Base-by-base conservation (phyloP, 1,284 basidiomycete genomes). In the Irpex sp. region DNA sequence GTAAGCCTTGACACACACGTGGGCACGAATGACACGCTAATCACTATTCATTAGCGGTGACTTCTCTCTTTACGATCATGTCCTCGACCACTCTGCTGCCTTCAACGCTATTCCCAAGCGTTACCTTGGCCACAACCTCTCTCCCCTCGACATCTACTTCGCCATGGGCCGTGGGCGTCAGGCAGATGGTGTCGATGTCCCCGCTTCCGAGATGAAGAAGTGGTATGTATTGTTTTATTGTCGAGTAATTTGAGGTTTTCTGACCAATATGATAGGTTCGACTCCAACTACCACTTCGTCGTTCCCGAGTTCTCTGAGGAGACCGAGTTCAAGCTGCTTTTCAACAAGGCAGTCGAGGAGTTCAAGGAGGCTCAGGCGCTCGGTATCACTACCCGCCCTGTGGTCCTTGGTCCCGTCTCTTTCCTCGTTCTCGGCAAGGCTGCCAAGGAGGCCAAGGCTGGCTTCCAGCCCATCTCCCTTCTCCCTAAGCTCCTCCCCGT, bases 241-340 rank as follows among this genome's bases (percentile, higher is more conserved):
- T 26, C 53, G 35, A 35, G 31, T 7, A 2, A 5, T 21, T 55
- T 9, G n/a, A 33, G 15, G 57, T 55, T 37, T 57, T 17, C 58
- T 57, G 36, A 47, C 39, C 47, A 36, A 37, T 13, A 19, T 35
- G 57, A 54, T 68, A 94, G 94, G 95, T 99, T 98, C 79, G 97
- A 99, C 83, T 98, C 96, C 63, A 99, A 99, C 89, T 99, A 99
- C 85, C 97, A 99, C 84, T 97, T 92, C 75, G 95, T 99, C 79
- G 97, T 98, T 67, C 97, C 96, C 66, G 97, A 99, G 82, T 88
- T 99, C 79, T 93, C 93, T 21, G 92, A 95, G 66, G 82, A 85
- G 72, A 94, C 93, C 64, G 89, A 96, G 70, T 98, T 99, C 89
- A 95, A 95, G 82, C 84, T 99, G 76, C 87, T 91, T 81, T 90